These are phyloP conservation scores for Drechslerella dactyloides DNA, from an alignment of 2,329 filamentous ascomycete genomes.

Conservation along the genomic window DNA sequence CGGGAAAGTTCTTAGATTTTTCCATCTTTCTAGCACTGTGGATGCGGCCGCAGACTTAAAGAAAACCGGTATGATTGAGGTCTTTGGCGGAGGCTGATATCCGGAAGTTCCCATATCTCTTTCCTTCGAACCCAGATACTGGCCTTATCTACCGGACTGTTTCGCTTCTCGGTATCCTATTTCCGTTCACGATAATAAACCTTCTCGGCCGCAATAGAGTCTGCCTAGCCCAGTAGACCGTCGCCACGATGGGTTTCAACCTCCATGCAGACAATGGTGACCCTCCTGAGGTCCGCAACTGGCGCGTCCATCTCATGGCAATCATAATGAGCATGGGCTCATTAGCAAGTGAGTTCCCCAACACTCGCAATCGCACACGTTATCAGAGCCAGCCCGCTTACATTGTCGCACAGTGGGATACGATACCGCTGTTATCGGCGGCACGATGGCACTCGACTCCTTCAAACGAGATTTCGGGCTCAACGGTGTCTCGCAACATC, in stretches of 20 bases:
- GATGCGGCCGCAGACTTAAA: no score
- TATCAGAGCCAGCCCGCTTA: not conserved
- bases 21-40: no score
- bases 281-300: slow-evolving; percentile 29
- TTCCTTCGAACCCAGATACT: no score
- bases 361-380: not conserved
- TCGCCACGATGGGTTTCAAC: slow-evolving; percentile 32
- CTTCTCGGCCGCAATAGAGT: no score
- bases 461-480: slow-evolving; percentile 74
- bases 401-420: slow-evolving; percentile 57
- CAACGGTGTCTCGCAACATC: slow-evolving; percentile 29
- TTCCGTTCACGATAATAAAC: no score
- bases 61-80: no score
- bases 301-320: slow-evolving; percentile 40
- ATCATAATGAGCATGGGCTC: slow-evolving; percentile 40
- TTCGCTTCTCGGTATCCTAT: no score
- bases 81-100: no score
- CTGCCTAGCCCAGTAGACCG: no score
- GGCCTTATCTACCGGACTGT: no score
- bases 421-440: slow-evolving; percentile 80
- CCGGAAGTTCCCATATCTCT: no score
- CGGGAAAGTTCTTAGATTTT: not conserved
- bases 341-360: slow-evolving; percentile 35
- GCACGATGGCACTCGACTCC: slow-evolving; percentile 72
- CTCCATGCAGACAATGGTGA: slow-evolving; percentile 30